Evolutionary conservation across 2,329 filamentous ascomycete genomes (phyloP).

Genomic region (Verticillium nonalfalfae): DNA sequence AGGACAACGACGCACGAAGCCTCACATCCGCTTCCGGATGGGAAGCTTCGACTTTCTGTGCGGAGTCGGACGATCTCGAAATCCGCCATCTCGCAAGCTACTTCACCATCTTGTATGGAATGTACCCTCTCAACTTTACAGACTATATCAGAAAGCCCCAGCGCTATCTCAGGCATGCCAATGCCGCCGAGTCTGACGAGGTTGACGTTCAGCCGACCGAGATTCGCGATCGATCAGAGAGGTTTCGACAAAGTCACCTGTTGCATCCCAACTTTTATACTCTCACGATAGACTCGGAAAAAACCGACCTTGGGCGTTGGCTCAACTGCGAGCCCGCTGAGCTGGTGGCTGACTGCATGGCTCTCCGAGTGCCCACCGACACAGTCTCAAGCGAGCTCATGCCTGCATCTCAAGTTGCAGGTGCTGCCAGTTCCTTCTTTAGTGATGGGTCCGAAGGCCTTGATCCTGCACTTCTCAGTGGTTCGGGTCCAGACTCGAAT

Average conservation of each 20-base stretch:
- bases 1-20: slow-evolving; percentile 27
- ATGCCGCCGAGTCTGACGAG: slow-evolving; percentile 63
- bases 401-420: slow-evolving; percentile 9
- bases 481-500: slow-evolving; percentile 21
- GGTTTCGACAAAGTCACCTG: slow-evolving; percentile 65
- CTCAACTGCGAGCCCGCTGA: slow-evolving; percentile 74
- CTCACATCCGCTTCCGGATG: slow-evolving; percentile 38
- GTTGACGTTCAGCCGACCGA: slow-evolving; percentile 74
- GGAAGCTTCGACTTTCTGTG: slow-evolving; percentile 57
- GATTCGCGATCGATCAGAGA: slow-evolving; percentile 69
- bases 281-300: slow-evolving; percentile 72
- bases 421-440: slow-evolving; percentile 11
- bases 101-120: slow-evolving; percentile 75
- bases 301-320: slow-evolving; percentile 70
- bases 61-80: slow-evolving; percentile 54
- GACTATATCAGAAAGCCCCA: slow-evolving; percentile 80
- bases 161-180: slow-evolving; percentile 67
- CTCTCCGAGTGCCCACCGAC: slow-evolving; percentile 39
- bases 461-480: slow-evolving; percentile 33
- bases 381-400: slow-evolving; percentile 12
- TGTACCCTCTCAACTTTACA: slow-evolving; percentile 83
- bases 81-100: slow-evolving; percentile 67
- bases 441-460: slow-evolving; percentile 23
- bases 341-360: slow-evolving; percentile 73
- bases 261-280: slow-evolving; percentile 82